These are phyloP conservation scores for Cucurbita moschata DNA, from an alignment of 306 rosid species.

Conservation along the genomic window DNA sequence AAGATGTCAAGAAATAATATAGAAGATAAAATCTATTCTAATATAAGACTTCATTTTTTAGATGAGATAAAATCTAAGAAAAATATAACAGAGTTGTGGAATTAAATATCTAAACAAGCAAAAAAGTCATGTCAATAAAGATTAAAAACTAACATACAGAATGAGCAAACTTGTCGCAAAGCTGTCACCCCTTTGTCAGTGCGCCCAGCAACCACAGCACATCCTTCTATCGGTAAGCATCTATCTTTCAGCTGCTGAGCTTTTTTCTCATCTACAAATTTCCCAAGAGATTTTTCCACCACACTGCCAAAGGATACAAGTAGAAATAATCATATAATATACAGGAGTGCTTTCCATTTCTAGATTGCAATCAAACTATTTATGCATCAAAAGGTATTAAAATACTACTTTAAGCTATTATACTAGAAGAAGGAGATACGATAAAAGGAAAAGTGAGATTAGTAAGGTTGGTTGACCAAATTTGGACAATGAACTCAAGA, in stretches of 20 bases:
- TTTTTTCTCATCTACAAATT: conserved; percentile 83
- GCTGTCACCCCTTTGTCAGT: conserved; percentile 98
- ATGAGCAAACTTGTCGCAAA: conserved; percentile 79
- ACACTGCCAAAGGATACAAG: conserved; percentile 26
- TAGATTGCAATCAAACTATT: neutral
- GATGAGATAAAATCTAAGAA: neutral
- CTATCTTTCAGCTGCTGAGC: conserved; percentile 43
- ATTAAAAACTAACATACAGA: conserved; percentile 39
- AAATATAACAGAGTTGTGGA: neutral
- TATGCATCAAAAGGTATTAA: neutral
- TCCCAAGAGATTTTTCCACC: conserved; percentile 55
- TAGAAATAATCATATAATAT: neutral
- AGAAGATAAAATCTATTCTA: neutral
- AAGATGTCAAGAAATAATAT: neutral
- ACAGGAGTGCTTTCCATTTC: neutral
- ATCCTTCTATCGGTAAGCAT: conserved; percentile 64
- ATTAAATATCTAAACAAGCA: neutral
- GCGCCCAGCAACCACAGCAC: conserved; percentile 80
- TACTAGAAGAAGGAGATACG: neutral
- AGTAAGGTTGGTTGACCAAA: neutral
- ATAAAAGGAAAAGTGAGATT: neutral
- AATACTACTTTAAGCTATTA: neutral
- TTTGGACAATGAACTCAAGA: neutral
- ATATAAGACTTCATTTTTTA: neutral
- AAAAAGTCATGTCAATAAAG: conserved; percentile 5